Base-by-base conservation (phyloP, 805 yeast species). In the Yamadazyma nakazawae region DNA sequence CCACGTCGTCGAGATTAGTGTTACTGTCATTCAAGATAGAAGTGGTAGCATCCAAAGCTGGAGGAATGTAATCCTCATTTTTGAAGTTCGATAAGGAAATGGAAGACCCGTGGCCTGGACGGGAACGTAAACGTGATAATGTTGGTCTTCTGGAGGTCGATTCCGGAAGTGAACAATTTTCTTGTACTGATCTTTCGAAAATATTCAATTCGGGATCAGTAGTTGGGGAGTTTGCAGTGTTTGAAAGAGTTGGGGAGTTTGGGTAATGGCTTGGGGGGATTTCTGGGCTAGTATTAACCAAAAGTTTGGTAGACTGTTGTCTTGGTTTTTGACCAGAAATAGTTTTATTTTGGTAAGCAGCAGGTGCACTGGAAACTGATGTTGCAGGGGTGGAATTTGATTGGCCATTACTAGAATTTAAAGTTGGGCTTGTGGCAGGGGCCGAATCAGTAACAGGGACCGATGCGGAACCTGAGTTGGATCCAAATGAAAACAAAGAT, bases 41-140 rank as follows among this genome's bases (percentile, higher is more conserved):
- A 4, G 94, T 79, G 8, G 96, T 88, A 18, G 77, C 77, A 56
- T 88, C 96, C 54, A 88, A 70, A 6, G 88, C 88, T 0, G 96
- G 91, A 1, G 95, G 86, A 17, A 88, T 86, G 54, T 66, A 79
- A 63, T 89, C 86, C 62, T 88, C 84, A 8, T 70, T 64, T 31
- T 76, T 69, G 45, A 67, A 59, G 32, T 62, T 63, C 7, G 59
- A 41, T 14, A 52, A 46, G n/a, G 50, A 45, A 17, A 52, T 43
- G 10, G 48, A 42, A 16, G 52, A 47, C 17, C 47, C 51, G n/a
- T 42, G 40, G n/a, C 32, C 32, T 16, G 39, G 46, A 11, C 46
- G 42, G 16, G 55, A 47, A 18, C 49, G 48, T 17, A 47, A 45
- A 21, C 44, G 48, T 11, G 50, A 42, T 16, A 47, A 18, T 5